Percentiles rank a stretch among this genome's conserved stretches.
Conservation (phyloP, 2,329 filamentous ascomycete species). For the Claviceps digitariae region DNA sequence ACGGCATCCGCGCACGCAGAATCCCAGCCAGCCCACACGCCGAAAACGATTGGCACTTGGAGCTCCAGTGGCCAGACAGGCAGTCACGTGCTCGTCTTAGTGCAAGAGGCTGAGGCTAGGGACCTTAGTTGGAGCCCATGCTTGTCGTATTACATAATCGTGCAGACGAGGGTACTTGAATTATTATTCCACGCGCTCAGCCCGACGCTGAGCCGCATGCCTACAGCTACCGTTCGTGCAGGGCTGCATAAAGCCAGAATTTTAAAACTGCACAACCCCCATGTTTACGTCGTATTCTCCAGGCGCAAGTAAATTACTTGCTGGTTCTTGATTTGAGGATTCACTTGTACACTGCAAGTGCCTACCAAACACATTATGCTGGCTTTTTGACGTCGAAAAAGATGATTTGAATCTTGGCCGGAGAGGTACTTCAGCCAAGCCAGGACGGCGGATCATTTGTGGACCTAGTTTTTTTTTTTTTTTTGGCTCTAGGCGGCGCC, state of each 20-base stretch:
- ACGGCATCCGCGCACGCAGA: slow-evolving; percentile 21
- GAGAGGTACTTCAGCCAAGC: background rate
- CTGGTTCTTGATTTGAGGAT: background rate
- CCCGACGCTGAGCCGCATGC: background rate
- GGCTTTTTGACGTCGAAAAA: no score
- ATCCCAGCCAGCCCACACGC: slow-evolving; percentile 11
- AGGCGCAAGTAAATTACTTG: no score
- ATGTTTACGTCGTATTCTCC: background rate
- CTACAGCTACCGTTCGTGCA: background rate
- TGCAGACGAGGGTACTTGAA: no score
- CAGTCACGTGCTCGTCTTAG: background rate
- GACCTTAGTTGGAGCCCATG: background rate
- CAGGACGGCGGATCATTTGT: background rate
- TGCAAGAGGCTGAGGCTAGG: background rate
- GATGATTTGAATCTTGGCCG: no score
- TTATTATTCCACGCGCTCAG: background rate
- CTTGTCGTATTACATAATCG: background rate
- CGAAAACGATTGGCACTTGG: slow-evolving; percentile 9
- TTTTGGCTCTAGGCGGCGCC: no score
- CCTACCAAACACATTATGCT: no score
- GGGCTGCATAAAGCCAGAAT: background rate
- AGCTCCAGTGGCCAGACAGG: background rate
- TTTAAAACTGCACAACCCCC: background rate
- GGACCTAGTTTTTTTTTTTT: background rate
- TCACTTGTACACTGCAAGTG: background rate